Conservation (phyloP, 139 green algal species). For the Diplosphaera chodatii region DNA sequence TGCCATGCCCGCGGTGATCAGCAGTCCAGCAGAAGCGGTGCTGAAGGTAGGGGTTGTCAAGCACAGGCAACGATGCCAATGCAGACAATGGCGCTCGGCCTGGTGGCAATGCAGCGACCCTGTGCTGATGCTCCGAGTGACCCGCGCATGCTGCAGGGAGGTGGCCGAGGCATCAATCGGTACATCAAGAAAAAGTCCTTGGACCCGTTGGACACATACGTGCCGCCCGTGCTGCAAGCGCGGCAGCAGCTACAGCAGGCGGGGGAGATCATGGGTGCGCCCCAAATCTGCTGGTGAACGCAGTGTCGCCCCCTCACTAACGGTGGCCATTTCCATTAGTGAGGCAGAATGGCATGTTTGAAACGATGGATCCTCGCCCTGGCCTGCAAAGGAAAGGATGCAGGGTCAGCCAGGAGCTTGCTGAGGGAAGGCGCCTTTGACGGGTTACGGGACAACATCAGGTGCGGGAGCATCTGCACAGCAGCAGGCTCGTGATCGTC, state of each 20-base stretch:
- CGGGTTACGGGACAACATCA: slow-evolving; percentile 47
- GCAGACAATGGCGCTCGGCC: too few species aligned
- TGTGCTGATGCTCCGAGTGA: too few species aligned
- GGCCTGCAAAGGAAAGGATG: slow-evolving; percentile 9
- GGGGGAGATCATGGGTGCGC: slow-evolving; percentile 15
- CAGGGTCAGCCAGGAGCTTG: slow-evolving; percentile 19
- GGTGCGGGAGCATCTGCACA: neutral
- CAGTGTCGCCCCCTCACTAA: neutral
- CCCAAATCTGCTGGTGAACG: too few species aligned
- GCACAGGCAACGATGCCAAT: too few species aligned
- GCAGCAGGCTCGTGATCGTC: neutral
- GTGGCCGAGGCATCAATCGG: slow-evolving; percentile 12
- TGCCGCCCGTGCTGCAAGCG: slow-evolving; percentile 42
- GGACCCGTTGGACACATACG: slow-evolving; percentile 45
- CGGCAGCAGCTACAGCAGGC: slow-evolving; percentile 19
- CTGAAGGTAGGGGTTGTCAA: too few species aligned
- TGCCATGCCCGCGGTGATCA: too few species aligned
- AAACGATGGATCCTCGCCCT: neutral
- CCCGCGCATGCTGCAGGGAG: neutral
- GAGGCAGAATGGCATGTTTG: too few species aligned
- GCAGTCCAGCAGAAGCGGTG: too few species aligned
- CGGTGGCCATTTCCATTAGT: neutral
- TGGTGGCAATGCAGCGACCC: too few species aligned
- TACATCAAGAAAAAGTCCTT: slow-evolving; percentile 44
- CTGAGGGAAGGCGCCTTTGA: slow-evolving; percentile 31